Percentiles rank a stretch among this genome's conserved stretches.
Evolutionary conservation across 2,329 filamentous ascomycete species (phyloP).

Genomic region (Fusarium compactum): DNA sequence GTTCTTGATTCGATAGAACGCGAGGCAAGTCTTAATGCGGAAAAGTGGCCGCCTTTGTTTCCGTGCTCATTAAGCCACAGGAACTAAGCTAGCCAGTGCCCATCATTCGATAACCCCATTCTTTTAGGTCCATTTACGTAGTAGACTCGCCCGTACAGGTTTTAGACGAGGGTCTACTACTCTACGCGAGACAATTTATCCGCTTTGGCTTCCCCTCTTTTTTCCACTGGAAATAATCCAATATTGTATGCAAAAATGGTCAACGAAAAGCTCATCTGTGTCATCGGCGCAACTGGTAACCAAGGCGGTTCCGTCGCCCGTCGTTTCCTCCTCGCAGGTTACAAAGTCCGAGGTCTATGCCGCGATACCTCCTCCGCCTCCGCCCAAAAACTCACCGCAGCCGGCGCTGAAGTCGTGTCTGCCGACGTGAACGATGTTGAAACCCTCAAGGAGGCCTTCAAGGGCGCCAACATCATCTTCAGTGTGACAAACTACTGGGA

Average conservation of each 20-base stretch:
- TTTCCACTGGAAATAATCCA: neutral
- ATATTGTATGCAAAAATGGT: conserved; percentile 1
- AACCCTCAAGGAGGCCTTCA: conserved; percentile 56
- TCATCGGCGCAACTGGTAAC: conserved; percentile 63
- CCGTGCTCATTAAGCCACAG: neutral
- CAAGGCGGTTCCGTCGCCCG: conserved; percentile 67
- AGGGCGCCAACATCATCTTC: conserved; percentile 64
- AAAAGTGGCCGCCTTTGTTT: neutral
- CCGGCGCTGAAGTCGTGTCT: conserved; percentile 59
- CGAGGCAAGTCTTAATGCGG: neutral
- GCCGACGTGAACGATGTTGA: conserved; percentile 59
- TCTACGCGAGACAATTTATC: neutral
- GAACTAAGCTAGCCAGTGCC: neutral
- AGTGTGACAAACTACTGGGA: conserved; percentile 68
- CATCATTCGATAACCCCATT: neutral
- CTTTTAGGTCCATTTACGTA: neutral
- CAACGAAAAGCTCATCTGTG: conserved; percentile 55
- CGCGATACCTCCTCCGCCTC: conserved; percentile 57
- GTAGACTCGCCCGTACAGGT: neutral
- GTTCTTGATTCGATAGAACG: neutral
- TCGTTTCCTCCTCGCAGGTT: conserved; percentile 57
- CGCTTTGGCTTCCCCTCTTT: conserved; percentile 1
- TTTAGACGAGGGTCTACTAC: neutral
- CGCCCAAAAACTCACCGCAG: conserved; percentile 54
- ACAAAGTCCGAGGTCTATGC: conserved; percentile 61